phyloP scores from a whole-genome alignment of 2,329 filamentous ascomycete genomes.

The Graphilbum ipis-grandicollis region DNA sequence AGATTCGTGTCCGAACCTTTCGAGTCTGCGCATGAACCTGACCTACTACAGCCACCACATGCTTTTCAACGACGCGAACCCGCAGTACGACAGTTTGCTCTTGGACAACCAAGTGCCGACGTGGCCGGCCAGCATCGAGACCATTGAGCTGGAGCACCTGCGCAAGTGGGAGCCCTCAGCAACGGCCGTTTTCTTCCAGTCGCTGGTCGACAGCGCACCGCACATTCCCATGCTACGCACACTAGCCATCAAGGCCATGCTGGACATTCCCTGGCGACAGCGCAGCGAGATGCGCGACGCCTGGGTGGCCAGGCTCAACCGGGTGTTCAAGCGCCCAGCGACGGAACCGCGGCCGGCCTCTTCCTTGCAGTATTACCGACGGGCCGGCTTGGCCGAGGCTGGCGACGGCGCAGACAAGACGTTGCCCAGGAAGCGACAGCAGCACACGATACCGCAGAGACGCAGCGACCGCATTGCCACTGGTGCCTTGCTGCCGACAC shows the following conservation, averaged over 20 bases:
- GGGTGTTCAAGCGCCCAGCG: constrained; percentile 39
- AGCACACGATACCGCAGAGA: constrained; percentile 5
- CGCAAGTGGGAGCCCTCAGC: constrained; percentile 54
- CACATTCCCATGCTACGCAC: constrained; percentile 49
- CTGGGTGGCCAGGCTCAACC: constrained; percentile 56
- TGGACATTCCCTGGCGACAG: constrained; percentile 68
- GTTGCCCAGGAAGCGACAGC: too few species aligned
- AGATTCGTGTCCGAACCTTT: constrained; percentile 49
- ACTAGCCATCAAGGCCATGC: constrained; percentile 57
- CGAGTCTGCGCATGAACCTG: constrained; percentile 59
- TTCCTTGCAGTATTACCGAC: constrained; percentile 8
- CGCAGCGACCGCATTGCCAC: constrained; percentile 20
- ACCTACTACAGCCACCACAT: constrained; percentile 57
- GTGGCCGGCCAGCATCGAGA: constrained; percentile 59
- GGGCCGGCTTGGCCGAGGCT: background rate
- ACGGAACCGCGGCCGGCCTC: constrained; percentile 10
- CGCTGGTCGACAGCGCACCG: constrained; percentile 54
- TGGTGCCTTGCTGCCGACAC: constrained; percentile 7
- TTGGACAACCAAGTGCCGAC: constrained; percentile 45
- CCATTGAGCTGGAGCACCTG: constrained; percentile 60
- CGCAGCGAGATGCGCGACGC: constrained; percentile 61
- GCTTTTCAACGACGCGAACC: constrained; percentile 53
- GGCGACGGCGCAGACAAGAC: background rate
- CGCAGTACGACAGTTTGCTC: constrained; percentile 57
- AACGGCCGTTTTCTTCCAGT: constrained; percentile 63